phyloP scores from a whole-genome alignment of 2,329 filamentous ascomycete genomes.

The Pestalotiopsis fici region DNA sequence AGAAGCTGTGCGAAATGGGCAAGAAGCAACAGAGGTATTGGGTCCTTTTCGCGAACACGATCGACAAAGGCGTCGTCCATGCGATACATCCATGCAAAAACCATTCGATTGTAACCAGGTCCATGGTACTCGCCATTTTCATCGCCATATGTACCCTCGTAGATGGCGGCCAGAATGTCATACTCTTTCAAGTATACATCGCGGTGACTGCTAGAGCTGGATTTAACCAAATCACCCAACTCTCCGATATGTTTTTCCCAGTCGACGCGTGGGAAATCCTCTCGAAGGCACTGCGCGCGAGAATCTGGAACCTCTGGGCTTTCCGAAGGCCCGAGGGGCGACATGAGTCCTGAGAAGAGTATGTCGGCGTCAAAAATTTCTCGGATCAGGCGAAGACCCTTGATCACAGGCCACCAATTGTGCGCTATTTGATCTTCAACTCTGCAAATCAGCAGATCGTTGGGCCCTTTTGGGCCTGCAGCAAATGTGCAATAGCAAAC shows the following conservation, averaged over 20 bases:
- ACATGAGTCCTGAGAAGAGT: conserved; percentile 11
- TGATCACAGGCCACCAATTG: conserved; percentile 10
- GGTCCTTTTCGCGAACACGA: conserved; percentile 25
- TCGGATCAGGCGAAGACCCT: conserved; percentile 9
- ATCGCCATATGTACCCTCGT: conserved; percentile 10
- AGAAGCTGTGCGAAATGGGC: conserved; percentile 11
- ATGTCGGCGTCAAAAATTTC: conserved; percentile 1
- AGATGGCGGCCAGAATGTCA: neutral
- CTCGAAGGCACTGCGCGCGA: neutral
- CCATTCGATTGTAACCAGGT: conserved; percentile 16
- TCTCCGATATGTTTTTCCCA: neutral
- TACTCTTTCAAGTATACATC: neutral
- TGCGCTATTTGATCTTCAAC: conserved; percentile 15
- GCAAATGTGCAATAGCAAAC: conserved; percentile 31
- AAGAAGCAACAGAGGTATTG: conserved; percentile 20
- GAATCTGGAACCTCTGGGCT: neutral
- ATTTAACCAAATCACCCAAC: neutral
- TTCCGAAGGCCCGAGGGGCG: neutral
- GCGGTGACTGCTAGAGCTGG: neutral
- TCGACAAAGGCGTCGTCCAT: conserved; percentile 26
- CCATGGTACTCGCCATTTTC: conserved; percentile 19
- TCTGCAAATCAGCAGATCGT: conserved; percentile 28
- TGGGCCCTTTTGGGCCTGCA: conserved; percentile 25
- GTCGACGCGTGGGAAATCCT: neutral
- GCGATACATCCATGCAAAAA: conserved; percentile 29